Base-by-base conservation (phyloP, 2,329 filamentous ascomycete genomes). In the Beauveria medogensis region DNA sequence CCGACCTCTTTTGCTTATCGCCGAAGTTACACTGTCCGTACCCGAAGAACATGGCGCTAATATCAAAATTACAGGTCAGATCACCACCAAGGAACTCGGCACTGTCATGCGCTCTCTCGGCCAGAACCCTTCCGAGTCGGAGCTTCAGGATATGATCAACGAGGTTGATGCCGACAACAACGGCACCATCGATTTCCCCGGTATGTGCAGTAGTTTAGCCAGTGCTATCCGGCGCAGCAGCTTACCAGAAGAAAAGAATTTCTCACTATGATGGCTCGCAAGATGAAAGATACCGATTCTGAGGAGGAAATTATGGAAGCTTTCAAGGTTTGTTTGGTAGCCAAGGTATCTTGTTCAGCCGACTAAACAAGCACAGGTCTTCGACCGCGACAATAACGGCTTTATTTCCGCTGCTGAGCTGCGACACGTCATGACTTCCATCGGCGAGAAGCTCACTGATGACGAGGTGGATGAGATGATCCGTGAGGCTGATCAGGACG, bases 401-500 rank as follows among this genome's bases (percentile, higher is more conserved):
- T 94, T 92, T 78, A 94, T 94, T 75, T 94, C 90, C 28, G 90
- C 90, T 64, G 90, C 90, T 60, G 90, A 94, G 78, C 82, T 94
- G 70, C 89, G 90, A 69, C 90, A 94, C 71, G 90, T 94, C 75
- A 94, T 94, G 90, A 93, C 90, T 64, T 93, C 90, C 55, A 94
- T 94, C 69, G 90, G 90, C 67, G 90, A 94, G 82, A 94, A 93
- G 80, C 84, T 94, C 73, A 93, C 90, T 59, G 90, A 94, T 71
- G 90, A 93, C 68, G 90, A 94, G 78, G 90, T 94, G 68, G 90
- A 94, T 70, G 90, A 94, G 83, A 94, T 94, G 90, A 94, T 94
- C 73, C 87, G 90, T 67, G 90, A 94, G 78, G 90, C 90, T 71
- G 90, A 94, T 75, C 90, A 94, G 79, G 90, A 94, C 68, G 90